These are phyloP conservation scores for Exobasidium rhododendri DNA, from an alignment of 1,284 basidiomycete genomes.

Conservation along the genomic window DNA sequence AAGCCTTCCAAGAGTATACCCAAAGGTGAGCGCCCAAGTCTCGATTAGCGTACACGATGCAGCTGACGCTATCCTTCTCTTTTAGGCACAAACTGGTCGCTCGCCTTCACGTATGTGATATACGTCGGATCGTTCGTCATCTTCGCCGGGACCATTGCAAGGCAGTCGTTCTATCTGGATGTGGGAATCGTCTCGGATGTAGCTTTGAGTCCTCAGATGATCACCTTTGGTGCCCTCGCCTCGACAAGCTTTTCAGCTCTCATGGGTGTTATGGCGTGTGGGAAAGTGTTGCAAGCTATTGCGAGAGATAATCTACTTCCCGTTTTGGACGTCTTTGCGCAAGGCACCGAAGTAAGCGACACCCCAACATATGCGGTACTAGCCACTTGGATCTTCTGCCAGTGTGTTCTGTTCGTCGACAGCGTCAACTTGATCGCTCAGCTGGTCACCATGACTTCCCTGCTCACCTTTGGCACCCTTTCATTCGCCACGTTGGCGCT, in stretches of 20 bases:
- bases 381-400: constrained; percentile 47
- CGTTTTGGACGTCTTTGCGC: constrained; percentile 44
- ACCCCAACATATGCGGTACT: constrained; percentile 50
- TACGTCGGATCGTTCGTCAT: constrained; percentile 47
- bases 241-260: constrained; percentile 51
- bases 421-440: constrained; percentile 53
- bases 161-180: constrained; percentile 48
- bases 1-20: constrained; percentile 55
- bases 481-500: constrained; percentile 51
- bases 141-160: constrained; percentile 49
- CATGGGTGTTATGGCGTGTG: constrained; percentile 54
- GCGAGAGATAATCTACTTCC: constrained; percentile 52
- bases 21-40: constrained; percentile 26
- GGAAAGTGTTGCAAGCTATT: constrained; percentile 52
- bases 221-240: constrained; percentile 50
- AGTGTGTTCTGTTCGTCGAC: constrained; percentile 48
- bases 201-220: constrained; percentile 45
- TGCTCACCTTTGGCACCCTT: constrained; percentile 52
- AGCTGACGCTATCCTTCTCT: too few species aligned
- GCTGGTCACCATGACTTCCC: constrained; percentile 53
- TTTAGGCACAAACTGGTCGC: constrained; percentile 46
- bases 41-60: too few species aligned
- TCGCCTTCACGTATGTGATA: constrained; percentile 49
- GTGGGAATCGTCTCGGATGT: constrained; percentile 51
- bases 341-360: constrained; percentile 49